Percentiles rank a stretch among this genome's conserved stretches.
Evolutionary conservation across 306 rosid genomes (phyloP).

Genomic region (Nissolia schottii): DNA sequence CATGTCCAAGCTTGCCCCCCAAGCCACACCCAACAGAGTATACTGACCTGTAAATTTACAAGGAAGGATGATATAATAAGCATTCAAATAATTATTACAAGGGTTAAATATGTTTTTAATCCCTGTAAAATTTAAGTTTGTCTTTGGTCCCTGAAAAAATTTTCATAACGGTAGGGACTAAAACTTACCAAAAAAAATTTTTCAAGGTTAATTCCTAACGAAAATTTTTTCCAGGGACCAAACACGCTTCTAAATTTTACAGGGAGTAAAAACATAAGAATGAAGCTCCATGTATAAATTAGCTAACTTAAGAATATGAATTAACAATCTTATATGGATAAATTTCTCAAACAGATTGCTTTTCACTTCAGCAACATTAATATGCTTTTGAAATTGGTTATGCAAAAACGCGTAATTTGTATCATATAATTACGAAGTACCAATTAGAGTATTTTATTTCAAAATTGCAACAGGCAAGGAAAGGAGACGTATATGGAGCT

Average conservation of each 20-base stretch:
- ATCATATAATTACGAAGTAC: neutral
- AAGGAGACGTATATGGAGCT: slow-evolving; percentile 36
- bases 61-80: slow-evolving; percentile 1
- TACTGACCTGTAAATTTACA: slow-evolving; percentile 61
- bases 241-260: too few species aligned
- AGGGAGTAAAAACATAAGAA: too few species aligned
- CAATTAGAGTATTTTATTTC: neutral
- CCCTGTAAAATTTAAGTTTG: too few species aligned
- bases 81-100: neutral
- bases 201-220: too few species aligned
- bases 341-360: neutral
- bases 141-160: too few species aligned
- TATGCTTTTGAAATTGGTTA: neutral
- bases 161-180: too few species aligned
- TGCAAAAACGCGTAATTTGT: neutral
- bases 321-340: neutral
- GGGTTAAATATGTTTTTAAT: too few species aligned
- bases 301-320: neutral
- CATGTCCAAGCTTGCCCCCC: slow-evolving; percentile 98
- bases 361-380: neutral
- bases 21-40: slow-evolving; percentile 97
- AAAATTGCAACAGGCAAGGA: neutral
- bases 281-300: slow-evolving; percentile 5
- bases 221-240: too few species aligned
- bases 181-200: too few species aligned